Evolutionary conservation across 2,329 filamentous ascomycete genomes (phyloP), one percentile per base, ranked within the genome.

Genomic region (Nothopassalora personata): DNA sequence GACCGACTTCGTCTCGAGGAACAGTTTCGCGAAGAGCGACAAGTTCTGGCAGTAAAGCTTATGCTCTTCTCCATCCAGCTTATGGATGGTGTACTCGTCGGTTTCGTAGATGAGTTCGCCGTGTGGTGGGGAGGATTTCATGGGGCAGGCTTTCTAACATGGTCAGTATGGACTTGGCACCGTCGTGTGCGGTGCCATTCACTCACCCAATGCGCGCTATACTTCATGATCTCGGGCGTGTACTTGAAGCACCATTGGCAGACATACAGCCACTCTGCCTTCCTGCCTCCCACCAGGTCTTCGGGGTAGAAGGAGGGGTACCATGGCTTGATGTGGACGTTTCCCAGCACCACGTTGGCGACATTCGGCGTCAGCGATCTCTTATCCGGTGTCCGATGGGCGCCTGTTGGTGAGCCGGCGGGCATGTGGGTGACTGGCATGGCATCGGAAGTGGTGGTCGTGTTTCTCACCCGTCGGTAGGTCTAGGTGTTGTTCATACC

Each of bases 221-320:
- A 81, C 56, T 72, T 74, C 64, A 77, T 73, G 31, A 80, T 67
- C 66, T 82, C 79, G 49, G 75, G 76, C n/a, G 88, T 88, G 74
- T 99, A 99, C 71, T 92, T 93, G 80, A 97, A 97, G 78, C 94
- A 99, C 80, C 85, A 88, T 34, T 90, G 88, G 71, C 94, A 99
- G 34, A 97, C 89, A 68, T 92, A 95, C 7, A 97, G 78, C 57
- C 86, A 71, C 28, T 80, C 77, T 13, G 74, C 67, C 56, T 72
- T 71, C 53, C 74, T 64, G 5, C 70, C 70, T 31, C 77, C 77
- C 11, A 80, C 72, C 6, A 80, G 68, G 64, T 91, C 79, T 83
- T 96, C 79, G 5, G 85, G 76, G 73, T 97, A 96, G 74, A 92
- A 94, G 15, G 90, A 95, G 7, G 91, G 90, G 73, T 94, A 97